phyloP scores from a whole-genome alignment of 2,329 filamentous ascomycete genomes.

The Monilinia laxa region DNA sequence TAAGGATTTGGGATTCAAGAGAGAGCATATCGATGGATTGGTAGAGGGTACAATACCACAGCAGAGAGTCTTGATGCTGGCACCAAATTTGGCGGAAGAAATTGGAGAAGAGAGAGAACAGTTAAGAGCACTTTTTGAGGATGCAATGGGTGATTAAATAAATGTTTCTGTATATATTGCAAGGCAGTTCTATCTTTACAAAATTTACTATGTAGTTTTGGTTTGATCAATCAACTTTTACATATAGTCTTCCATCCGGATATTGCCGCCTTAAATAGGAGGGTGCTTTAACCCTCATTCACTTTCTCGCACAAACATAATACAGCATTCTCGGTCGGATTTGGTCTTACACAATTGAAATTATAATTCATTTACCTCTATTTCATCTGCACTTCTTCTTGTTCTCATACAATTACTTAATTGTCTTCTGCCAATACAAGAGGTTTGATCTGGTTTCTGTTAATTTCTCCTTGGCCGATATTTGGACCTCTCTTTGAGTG shows the following conservation, averaged over 20 bases:
- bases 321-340: neutral
- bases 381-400: neutral
- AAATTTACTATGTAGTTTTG: neutral
- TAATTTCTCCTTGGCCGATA: neutral
- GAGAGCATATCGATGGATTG: slow-evolving; percentile 72
- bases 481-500: neutral
- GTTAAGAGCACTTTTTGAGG: slow-evolving; percentile 67
- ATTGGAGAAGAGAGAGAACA: slow-evolving; percentile 70
- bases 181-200: neutral
- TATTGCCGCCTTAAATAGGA: neutral
- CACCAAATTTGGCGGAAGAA: slow-evolving; percentile 74
- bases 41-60: slow-evolving; percentile 96
- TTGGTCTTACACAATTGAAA: neutral
- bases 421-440: neutral
- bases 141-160: slow-evolving; percentile 45
- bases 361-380: neutral
- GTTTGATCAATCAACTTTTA: neutral
- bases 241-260: neutral
- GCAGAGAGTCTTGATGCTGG: slow-evolving; percentile 84
- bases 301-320: neutral
- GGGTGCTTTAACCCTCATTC: neutral
- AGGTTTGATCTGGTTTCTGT: neutral
- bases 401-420: neutral
- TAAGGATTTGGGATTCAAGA: slow-evolving; percentile 76
- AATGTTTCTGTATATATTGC: neutral